phyloP scores from a whole-genome alignment of 805 yeast species.

The Lachancea cidri region DNA sequence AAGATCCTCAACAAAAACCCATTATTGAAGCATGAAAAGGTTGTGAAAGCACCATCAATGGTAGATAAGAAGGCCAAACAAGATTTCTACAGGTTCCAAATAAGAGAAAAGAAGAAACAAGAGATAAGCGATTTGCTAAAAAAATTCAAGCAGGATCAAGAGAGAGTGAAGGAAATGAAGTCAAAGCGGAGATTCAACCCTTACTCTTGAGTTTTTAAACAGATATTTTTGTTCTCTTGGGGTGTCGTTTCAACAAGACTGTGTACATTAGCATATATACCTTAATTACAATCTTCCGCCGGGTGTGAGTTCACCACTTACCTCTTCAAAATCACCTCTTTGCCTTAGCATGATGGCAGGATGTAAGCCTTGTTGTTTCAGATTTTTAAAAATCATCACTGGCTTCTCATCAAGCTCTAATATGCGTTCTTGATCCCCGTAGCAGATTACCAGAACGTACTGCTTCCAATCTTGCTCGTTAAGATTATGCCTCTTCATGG shows the following conservation, averaged over 20 bases:
- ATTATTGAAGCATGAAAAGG: slow-evolving; percentile 27
- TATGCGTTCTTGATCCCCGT: slow-evolving; percentile 85
- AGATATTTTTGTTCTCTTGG: background rate
- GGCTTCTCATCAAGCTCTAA: slow-evolving; percentile 85
- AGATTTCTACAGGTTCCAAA: slow-evolving; percentile 94
- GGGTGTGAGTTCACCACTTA: slow-evolving; percentile 18
- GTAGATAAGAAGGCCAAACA: slow-evolving; percentile 65
- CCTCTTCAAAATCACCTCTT: slow-evolving; percentile 48
- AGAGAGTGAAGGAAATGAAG: slow-evolving; percentile 69
- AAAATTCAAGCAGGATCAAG: slow-evolving; percentile 89
- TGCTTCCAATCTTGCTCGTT: slow-evolving; percentile 79
- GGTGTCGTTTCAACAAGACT: background rate
- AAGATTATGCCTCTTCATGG: slow-evolving; percentile 78
- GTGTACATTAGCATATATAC: slow-evolving; percentile 2
- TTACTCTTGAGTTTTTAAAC: slow-evolving; percentile 40
- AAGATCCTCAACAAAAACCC: slow-evolving; percentile 32
- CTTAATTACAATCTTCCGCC: slow-evolving; percentile 14
- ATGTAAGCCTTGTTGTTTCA: slow-evolving; percentile 77
- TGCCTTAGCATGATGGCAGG: slow-evolving; percentile 93
- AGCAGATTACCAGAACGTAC: slow-evolving; percentile 83
- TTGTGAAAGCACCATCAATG: slow-evolving; percentile 32
- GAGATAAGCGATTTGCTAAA: slow-evolving; percentile 83
- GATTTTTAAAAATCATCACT: slow-evolving; percentile 73
- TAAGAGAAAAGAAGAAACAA: slow-evolving; percentile 86
- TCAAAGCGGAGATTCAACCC: slow-evolving; percentile 84